Evolutionary conservation across 495 filamentous ascomycete species (phyloP), one percentile per base, ranked within the genome.

Genomic region (Thermothielavioides terrestris): DNA sequence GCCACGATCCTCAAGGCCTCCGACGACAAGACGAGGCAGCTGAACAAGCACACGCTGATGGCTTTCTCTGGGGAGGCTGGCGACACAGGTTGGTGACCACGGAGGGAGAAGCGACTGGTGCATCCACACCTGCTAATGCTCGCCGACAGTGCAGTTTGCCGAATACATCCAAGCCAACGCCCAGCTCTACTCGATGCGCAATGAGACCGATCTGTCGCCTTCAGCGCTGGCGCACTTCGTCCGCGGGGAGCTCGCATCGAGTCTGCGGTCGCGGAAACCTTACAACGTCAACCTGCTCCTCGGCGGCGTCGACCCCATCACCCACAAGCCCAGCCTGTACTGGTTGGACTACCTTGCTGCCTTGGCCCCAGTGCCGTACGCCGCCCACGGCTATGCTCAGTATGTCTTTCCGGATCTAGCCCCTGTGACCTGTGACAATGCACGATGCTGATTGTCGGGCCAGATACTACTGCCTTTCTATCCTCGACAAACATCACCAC

Each of bases 111-210:
- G 30, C 35, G 30, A 32, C 11, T 25, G 12, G 0, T 3, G 25
- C 26, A 46, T 7, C 28, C 35, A 41, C 14, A 20, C 25, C 15
- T 9, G 60, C 68, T 73, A 59, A 75, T 56, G 10, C 37, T 52
- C 43, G 30, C 37, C 30, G 37, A 54, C 66, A 94, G 92, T 97
- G 42, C 92, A 99, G 82, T 99, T 99, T 68, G 88, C 92, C 61
- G 92, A 99, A 75, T 97, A 89, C 73, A 89, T 97, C 71, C 89
- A 96, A 80, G 94, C 92, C 55, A 97, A 99, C 65, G 83, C 94
- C 60, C 86, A 91, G 68, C 85, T 99, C 63, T 99, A 99, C 70
- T 88, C 86, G 55, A 99, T 96, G 90, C 89, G 92, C 54, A 97
- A 97, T 64, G 83, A 88, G 59, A 84, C 84, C 60, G 88, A 95